Percentiles rank a stretch among this genome's conserved stretches.
Conservation (phyloP, 2,329 filamentous ascomycete genomes). For the Calonectria hongkongensis region DNA sequence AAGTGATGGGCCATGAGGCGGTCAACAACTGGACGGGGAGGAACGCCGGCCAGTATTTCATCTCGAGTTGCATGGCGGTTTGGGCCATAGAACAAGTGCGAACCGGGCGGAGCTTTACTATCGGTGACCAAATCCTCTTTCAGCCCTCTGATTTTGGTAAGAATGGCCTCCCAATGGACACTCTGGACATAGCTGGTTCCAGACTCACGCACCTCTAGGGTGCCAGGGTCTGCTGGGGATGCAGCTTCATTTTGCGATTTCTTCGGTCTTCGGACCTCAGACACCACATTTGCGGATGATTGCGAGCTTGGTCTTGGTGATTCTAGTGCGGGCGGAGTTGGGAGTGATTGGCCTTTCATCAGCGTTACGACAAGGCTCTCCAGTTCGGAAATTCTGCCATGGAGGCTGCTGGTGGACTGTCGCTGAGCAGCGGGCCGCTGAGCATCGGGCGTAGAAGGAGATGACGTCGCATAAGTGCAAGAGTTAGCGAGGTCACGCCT, state of each 20-base stretch:
- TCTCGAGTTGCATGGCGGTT: slow-evolving; percentile 42
- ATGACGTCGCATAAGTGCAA: slow-evolving; percentile 40
- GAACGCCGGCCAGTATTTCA: slow-evolving; percentile 42
- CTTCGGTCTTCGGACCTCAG: slow-evolving; percentile 32
- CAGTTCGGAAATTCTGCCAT: slow-evolving; percentile 43
- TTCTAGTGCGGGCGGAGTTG: slow-evolving; percentile 30
- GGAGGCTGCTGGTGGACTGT: slow-evolving; percentile 38
- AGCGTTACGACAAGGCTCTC: slow-evolving; percentile 44
- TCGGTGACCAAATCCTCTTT: slow-evolving; percentile 42
- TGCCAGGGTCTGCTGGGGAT: slow-evolving; percentile 41
- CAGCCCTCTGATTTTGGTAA: slow-evolving; percentile 42
- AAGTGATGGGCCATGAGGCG: slow-evolving; percentile 44
- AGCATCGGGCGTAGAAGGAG: slow-evolving; percentile 37
- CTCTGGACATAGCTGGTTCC: slow-evolving; percentile 45
- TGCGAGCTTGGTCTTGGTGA: slow-evolving; percentile 35
- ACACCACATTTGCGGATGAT: slow-evolving; percentile 31
- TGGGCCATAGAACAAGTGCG: slow-evolving; percentile 44
- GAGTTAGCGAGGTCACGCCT: slow-evolving; percentile 40
- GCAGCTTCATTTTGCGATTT: slow-evolving; percentile 30
- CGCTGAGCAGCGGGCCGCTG: slow-evolving; percentile 19
- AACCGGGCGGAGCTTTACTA: slow-evolving; percentile 34
- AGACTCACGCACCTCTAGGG: slow-evolving; percentile 36
- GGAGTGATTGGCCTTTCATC: slow-evolving; percentile 40
- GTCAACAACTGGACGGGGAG: slow-evolving; percentile 44
- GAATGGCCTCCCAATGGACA: slow-evolving; percentile 45